These are phyloP conservation scores for Boletus rubescentipes DNA, from an alignment of 768 basidiomycete genomes.

Conservation along the genomic window DNA sequence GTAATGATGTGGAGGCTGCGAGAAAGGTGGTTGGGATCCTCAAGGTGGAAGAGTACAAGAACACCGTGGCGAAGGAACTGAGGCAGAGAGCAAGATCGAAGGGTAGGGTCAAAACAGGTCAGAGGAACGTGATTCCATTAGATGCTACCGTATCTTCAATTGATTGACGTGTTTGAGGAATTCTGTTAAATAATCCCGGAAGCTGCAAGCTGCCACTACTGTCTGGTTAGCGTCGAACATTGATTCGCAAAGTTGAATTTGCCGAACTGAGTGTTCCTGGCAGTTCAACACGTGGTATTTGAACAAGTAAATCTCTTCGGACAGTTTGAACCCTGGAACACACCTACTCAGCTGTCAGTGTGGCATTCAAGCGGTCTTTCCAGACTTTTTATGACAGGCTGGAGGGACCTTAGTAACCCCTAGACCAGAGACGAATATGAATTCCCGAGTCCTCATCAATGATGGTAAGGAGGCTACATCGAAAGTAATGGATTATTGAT, in stretches of 20 bases:
- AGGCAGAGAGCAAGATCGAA: slow-evolving; percentile 20
- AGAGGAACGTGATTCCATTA: not conserved
- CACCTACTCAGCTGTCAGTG: not conserved
- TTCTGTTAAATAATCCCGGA: slow-evolving; percentile 1
- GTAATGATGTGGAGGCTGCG: slow-evolving; percentile 55
- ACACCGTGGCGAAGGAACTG: slow-evolving; percentile 7
- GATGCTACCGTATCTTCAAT: slow-evolving; percentile 2
- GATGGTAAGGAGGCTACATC: not conserved
- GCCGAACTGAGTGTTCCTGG: not conserved
- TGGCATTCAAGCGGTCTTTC: not conserved
- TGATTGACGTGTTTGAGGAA: slow-evolving; percentile 6
- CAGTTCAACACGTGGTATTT: not conserved
- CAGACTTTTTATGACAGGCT: no score
- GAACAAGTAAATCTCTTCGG: not conserved
- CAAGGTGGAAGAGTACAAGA: slow-evolving; percentile 37
- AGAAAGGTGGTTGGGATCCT: slow-evolving; percentile 54
- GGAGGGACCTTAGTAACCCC: no score
- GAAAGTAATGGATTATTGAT: not conserved
- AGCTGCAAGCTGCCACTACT: not conserved
- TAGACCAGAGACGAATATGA: not conserved
- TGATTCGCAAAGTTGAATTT: not conserved
- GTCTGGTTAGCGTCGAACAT: not conserved
- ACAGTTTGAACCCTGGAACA: not conserved
- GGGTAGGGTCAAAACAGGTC: slow-evolving; percentile 19
- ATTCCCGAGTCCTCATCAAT: not conserved